A percentile compares a stretch with the other conserved stretches of the same genome.
Evolutionary conservation across 2,329 filamentous ascomycete genomes (phyloP).

Genomic region (Diaporthe caulivora): DNA sequence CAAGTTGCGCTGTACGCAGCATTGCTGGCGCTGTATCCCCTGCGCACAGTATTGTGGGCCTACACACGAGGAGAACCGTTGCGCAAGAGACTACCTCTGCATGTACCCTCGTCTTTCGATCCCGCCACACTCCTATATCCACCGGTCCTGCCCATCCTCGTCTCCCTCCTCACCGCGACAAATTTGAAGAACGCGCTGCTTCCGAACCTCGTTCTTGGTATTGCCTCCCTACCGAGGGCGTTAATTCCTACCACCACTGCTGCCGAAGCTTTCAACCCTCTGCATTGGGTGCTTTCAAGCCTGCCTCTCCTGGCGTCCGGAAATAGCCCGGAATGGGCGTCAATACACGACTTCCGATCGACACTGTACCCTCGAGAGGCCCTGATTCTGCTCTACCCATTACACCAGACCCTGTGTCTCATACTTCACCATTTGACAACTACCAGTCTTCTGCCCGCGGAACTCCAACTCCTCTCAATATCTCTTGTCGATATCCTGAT

Average conservation of each 20-base stretch:
- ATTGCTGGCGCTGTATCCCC: constrained; percentile 68
- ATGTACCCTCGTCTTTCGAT: constrained; percentile 83
- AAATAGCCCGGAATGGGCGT: constrained; percentile 34
- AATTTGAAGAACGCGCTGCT: constrained; percentile 73
- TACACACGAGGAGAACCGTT: constrained; percentile 53
- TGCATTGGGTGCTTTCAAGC: constrained; percentile 86
- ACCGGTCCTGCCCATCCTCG: constrained; percentile 78
- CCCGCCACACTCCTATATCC: constrained; percentile 94
- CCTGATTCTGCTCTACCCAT: constrained; percentile 72
- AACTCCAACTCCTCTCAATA: constrained; percentile 88
- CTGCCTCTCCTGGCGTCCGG: constrained; percentile 71
- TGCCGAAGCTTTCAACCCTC: constrained; percentile 68
- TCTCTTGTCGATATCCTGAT: constrained; percentile 85
- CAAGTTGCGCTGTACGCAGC: constrained; percentile 51
- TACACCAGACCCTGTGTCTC: constrained; percentile 82
- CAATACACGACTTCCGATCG: constrained; percentile 42
- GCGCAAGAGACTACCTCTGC: constrained; percentile 50
- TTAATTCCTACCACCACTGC: constrained; percentile 75
- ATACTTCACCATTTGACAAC: constrained; percentile 86
- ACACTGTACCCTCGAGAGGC: constrained; percentile 45
- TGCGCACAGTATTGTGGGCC: constrained; percentile 67
- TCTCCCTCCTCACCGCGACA: constrained; percentile 79
- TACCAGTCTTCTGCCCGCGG: constrained; percentile 87
- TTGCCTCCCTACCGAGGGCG: constrained; percentile 80
- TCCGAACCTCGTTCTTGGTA: constrained; percentile 84